Evolutionary conservation across 1,139 yeast genomes (phyloP), one percentile per base, ranked within the genome.

Genomic region (Nakaseomyces delphensis): DNA sequence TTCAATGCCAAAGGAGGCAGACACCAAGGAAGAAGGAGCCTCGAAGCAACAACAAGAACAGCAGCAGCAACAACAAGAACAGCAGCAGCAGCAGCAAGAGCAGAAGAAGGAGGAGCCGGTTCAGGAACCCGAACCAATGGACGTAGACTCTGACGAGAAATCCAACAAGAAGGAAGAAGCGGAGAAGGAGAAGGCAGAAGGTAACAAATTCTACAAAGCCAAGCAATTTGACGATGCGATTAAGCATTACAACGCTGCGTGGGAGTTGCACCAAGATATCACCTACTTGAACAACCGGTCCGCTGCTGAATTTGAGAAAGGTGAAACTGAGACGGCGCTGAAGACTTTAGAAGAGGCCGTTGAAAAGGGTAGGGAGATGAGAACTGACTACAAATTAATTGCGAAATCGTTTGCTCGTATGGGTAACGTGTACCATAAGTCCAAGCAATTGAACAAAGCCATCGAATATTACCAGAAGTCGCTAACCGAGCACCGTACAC

Each of bases 291-390:
- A 91, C 70, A 93, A 93, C 72, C 79, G 94, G 59, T 93, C 98
- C 29, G 98, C 99, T 43, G 98, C 98, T 23, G 96, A 91, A 65
- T 91, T 68, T 57, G 99, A 93, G 67, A 87, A 89, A 65, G 96
- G 94, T 46, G 96, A 87, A 57, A 85, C 76, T 57, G 95, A 86
- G 45, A 67, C 79, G 13, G 89, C 96, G 31, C 83, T 91, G 51
- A 67, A 72, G 45, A 85, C 97, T 4, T 83, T 96, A 65, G 69
- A 77, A 53, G 68, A 69, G 45, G 97, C 98, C 14, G 74, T 91
- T 49, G 96, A 85, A 39, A 77, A 83, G 62, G 96, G 96, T 51
- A 78, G 96, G 67, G 93, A 83, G 52, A 61, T 75, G 63, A 83
- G 94, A 66, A 89, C 96, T 15, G 97, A 91, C 64, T 93, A 87